A percentile compares a stretch with the other conserved stretches of the same genome.
These are phyloP conservation scores for Phytophthora litchii DNA, from an alignment of 352 stramenopile genomes.

Conservation along the genomic window DNA sequence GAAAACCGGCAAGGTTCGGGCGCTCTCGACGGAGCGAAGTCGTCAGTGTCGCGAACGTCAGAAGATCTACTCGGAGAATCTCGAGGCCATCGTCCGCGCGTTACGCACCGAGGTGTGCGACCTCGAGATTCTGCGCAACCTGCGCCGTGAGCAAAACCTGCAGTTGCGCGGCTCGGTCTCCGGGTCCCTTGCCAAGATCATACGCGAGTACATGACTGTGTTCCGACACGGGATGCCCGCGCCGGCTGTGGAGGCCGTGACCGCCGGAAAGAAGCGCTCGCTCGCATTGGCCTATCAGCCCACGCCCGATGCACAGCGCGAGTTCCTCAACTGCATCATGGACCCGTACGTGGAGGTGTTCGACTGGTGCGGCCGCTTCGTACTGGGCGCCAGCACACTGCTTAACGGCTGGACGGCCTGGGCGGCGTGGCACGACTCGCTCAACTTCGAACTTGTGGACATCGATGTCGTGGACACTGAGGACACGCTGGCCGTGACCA, in stretches of 20 bases:
- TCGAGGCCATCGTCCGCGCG: slow-evolving; percentile 41
- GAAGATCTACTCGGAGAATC: slow-evolving; percentile 52
- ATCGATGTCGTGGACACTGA: slow-evolving; percentile 46
- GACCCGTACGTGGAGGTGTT: slow-evolving; percentile 45
- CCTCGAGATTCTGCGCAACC: slow-evolving; percentile 44
- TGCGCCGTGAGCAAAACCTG: slow-evolving; percentile 49
- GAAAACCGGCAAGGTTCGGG: slow-evolving; percentile 16
- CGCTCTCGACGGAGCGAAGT: slow-evolving; percentile 60
- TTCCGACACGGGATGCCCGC: slow-evolving; percentile 51
- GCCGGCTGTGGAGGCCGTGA: slow-evolving; percentile 18
- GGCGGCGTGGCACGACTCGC: slow-evolving; percentile 44
- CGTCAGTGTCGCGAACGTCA: slow-evolving; percentile 55
- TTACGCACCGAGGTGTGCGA: slow-evolving; percentile 53
- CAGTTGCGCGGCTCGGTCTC: slow-evolving; percentile 32
- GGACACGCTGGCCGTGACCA: slow-evolving; percentile 43
- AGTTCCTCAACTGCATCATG: slow-evolving; percentile 53
- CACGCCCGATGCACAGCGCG: slow-evolving; percentile 37
- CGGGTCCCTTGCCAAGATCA: slow-evolving; percentile 49
- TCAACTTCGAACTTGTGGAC: slow-evolving; percentile 41
- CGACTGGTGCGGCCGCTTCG: slow-evolving; percentile 48
- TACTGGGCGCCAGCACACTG: slow-evolving; percentile 36
- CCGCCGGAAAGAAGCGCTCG: slow-evolving; percentile 33
- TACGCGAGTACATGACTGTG: slow-evolving; percentile 57
- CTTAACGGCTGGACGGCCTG: slow-evolving; percentile 49
- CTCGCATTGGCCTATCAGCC: slow-evolving; percentile 22